phyloP scores from a whole-genome alignment of 257 asterid species.

The Ballota nigra region DNA sequence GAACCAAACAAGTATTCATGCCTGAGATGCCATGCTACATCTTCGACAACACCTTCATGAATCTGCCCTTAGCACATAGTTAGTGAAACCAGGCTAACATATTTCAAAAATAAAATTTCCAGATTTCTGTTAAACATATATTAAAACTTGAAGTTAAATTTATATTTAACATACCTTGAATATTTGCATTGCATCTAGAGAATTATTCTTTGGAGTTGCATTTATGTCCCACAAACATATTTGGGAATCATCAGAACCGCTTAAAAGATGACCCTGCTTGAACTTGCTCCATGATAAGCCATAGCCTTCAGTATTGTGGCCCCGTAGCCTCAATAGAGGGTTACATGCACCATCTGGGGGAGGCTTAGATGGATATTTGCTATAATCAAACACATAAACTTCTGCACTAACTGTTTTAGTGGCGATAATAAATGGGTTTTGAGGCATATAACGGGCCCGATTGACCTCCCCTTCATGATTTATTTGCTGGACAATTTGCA shows the following conservation, averaged over 20 bases:
- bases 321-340: slow-evolving; percentile 91
- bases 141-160: background rate
- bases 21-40: slow-evolving; percentile 97
- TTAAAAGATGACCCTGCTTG: slow-evolving; percentile 82
- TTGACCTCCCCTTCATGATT: slow-evolving; percentile 97
- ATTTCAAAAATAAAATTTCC: background rate
- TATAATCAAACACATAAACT: slow-evolving; percentile 86
- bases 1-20: slow-evolving; percentile 96
- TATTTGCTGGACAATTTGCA: slow-evolving; percentile 93
- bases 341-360: slow-evolving; percentile 84
- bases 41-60: slow-evolving; percentile 97
- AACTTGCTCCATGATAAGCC: slow-evolving; percentile 94
- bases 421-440: slow-evolving; percentile 74
- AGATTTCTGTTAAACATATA: background rate
- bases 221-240: slow-evolving; percentile 95
- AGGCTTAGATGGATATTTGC: slow-evolving; percentile 96
- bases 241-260: slow-evolving; percentile 96
- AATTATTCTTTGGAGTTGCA: slow-evolving; percentile 80
- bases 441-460: slow-evolving; percentile 98
- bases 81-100: slow-evolving; percentile 9
- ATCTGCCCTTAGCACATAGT: slow-evolving; percentile 37
- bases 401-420: slow-evolving; percentile 92
- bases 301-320: slow-evolving; percentile 90
- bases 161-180: slow-evolving; percentile 54
- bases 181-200: slow-evolving; percentile 85